Percentiles rank a stretch among this genome's conserved stretches.
Conservation (phyloP, 441 rosid genomes). For the Gossypium aridum region DNA sequence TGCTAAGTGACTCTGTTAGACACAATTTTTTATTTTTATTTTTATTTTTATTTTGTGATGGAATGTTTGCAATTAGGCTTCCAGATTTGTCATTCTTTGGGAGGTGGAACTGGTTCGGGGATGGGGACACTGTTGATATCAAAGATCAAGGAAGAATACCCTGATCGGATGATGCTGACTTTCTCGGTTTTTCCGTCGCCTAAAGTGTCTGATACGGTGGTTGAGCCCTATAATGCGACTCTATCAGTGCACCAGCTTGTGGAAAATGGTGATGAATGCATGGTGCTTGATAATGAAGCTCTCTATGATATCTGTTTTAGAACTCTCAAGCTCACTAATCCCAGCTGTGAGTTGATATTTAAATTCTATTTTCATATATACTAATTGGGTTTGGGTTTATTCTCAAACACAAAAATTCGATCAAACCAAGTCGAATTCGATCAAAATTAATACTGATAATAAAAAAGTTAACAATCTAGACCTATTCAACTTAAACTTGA, state of each 20-base stretch:
- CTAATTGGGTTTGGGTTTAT: background rate
- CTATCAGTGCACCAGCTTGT: constrained; percentile 17
- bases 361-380: background rate
- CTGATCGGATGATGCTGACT: constrained; percentile 14
- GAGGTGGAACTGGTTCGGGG: constrained; percentile 17
- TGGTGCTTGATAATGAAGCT: constrained; percentile 13
- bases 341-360: background rate
- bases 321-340: constrained; percentile 18
- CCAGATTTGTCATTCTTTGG: constrained; percentile 15
- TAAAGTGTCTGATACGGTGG: constrained; percentile 13
- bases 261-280: constrained; percentile 16
- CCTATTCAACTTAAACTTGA: too few species aligned
- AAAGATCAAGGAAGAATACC: constrained; percentile 17
- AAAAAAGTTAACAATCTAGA: too few species aligned
- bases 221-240: constrained; percentile 14
- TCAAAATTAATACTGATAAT: too few species aligned
- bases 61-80: background rate
- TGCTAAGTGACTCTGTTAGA: too few species aligned
- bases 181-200: constrained; percentile 15
- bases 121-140: constrained; percentile 17
- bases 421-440: too few species aligned
- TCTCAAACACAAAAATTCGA: too few species aligned
- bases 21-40: background rate
- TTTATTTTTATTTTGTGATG: background rate
- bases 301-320: constrained; percentile 14